Evolutionary conservation across 2,329 filamentous ascomycete species (phyloP).

Genomic region (Chaetomium sp.): DNA sequence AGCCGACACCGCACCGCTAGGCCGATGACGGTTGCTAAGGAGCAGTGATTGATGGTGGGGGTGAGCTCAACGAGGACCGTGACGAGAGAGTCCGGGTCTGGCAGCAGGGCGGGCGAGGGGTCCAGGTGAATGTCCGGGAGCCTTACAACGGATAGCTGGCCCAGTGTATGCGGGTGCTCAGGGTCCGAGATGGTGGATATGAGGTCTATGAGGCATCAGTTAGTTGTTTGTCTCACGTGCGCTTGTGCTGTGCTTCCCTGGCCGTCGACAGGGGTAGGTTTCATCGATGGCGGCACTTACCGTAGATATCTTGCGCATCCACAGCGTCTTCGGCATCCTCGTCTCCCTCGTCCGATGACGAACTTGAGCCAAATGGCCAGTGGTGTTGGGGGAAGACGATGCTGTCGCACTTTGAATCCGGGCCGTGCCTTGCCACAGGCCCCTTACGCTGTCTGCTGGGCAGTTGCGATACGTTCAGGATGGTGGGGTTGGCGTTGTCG

Average conservation of each 20-base stretch:
- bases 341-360: constrained; percentile 42
- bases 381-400: constrained; percentile 51
- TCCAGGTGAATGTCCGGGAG: constrained; percentile 88
- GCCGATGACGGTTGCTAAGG: constrained; percentile 92
- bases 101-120: constrained; percentile 59
- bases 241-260: neutral
- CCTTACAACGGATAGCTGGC: constrained; percentile 91
- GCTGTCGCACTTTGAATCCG: constrained; percentile 51
- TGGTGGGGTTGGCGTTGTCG: constrained; percentile 89
- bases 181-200: constrained; percentile 95
- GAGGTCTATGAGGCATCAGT: constrained; percentile 66
- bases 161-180: constrained; percentile 91
- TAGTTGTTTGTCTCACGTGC: constrained; percentile 1
- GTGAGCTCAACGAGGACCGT: constrained; percentile 86
- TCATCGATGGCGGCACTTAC: constrained; percentile 49
- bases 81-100: constrained; percentile 59
- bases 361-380: constrained; percentile 43
- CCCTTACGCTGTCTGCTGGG: constrained; percentile 70
- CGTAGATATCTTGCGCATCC: constrained; percentile 96
- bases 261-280: neutral
- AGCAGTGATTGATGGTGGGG: constrained; percentile 96
- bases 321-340: constrained; percentile 69
- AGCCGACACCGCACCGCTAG: constrained; percentile 88
- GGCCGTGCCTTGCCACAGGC: constrained; percentile 50
- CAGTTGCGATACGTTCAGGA: constrained; percentile 84